A percentile compares a stretch with the other conserved stretches of the same genome.
Evolutionary conservation across 345 rosid genomes (phyloP).

Genomic region (Eucalyptus sp.): DNA sequence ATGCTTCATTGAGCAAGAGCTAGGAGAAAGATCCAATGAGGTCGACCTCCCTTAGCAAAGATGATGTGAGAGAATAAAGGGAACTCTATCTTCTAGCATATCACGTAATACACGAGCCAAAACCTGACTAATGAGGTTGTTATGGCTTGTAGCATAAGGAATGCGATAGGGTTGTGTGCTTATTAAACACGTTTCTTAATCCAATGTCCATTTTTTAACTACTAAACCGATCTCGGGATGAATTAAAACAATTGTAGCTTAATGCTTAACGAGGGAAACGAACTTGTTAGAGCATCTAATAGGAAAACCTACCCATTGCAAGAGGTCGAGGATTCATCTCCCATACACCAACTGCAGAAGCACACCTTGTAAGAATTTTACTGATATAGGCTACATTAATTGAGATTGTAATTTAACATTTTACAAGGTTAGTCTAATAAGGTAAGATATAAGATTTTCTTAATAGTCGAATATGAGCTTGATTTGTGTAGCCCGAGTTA

Average conservation of each 20-base stretch:
- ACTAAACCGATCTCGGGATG: not conserved
- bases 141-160: not conserved
- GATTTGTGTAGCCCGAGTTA: too few species aligned
- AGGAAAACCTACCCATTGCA: not conserved
- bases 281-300: not conserved
- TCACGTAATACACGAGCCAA: not conserved
- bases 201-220: not conserved
- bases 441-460: too few species aligned
- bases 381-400: rapidly evolving
- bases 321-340: not conserved
- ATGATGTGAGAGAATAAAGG: not conserved
- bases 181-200: not conserved
- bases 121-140: not conserved
- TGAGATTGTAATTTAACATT: too few species aligned
- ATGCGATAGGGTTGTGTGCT: not conserved
- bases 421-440: too few species aligned
- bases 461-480: too few species aligned
- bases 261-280: not conserved
- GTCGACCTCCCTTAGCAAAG: not conserved
- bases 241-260: not conserved
- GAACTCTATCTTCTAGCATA: not conserved
- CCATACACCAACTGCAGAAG: rapidly evolving
- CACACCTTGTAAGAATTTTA: too few species aligned
- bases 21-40: not conserved
- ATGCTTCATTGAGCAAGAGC: not conserved